Percentiles rank a stretch among this genome's conserved stretches.
phyloP scores from a whole-genome alignment of 495 filamentous ascomycete genomes.

The Usnea hakonensis region DNA sequence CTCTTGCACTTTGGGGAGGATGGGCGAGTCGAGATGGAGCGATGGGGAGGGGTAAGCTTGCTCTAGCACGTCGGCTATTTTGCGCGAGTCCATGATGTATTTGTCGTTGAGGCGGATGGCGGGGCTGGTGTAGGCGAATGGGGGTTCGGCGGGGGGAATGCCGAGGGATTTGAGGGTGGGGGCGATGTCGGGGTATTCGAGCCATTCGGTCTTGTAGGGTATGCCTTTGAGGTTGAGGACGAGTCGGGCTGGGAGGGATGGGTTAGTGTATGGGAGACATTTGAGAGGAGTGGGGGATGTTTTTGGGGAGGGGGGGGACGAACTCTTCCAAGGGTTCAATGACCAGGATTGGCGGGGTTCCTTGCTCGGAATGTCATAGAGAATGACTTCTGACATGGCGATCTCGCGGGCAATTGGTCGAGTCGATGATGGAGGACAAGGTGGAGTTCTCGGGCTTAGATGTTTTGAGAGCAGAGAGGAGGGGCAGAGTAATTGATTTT shows the following conservation, averaged over 20 bases:
- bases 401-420: neutral
- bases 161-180: conserved; percentile 36
- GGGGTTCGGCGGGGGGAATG: conserved; percentile 34
- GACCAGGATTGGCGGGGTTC: conserved; percentile 43
- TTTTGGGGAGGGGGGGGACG: conserved; percentile 14
- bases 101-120: conserved; percentile 43
- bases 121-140: conserved; percentile 45
- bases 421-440: neutral
- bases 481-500: no score
- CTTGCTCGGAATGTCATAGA: conserved; percentile 52
- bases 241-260: conserved; percentile 40
- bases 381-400: conserved; percentile 10
- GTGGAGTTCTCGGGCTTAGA: neutral
- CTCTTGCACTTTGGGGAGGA: conserved; percentile 30
- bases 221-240: conserved; percentile 54
- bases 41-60: conserved; percentile 44
- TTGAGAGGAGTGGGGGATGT: neutral
- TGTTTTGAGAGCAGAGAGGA: neutral
- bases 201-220: conserved; percentile 57
- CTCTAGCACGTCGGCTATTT: conserved; percentile 48
- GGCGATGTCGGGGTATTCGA: conserved; percentile 55
- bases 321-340: conserved; percentile 55
- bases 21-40: conserved; percentile 43
- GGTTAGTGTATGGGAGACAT: conserved; percentile 1
- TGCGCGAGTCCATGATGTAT: conserved; percentile 49